A percentile compares a stretch with the other conserved stretches of the same genome.
phyloP scores from a whole-genome alignment of 768 basidiomycete species.

The Aureoboletus auriporus region DNA sequence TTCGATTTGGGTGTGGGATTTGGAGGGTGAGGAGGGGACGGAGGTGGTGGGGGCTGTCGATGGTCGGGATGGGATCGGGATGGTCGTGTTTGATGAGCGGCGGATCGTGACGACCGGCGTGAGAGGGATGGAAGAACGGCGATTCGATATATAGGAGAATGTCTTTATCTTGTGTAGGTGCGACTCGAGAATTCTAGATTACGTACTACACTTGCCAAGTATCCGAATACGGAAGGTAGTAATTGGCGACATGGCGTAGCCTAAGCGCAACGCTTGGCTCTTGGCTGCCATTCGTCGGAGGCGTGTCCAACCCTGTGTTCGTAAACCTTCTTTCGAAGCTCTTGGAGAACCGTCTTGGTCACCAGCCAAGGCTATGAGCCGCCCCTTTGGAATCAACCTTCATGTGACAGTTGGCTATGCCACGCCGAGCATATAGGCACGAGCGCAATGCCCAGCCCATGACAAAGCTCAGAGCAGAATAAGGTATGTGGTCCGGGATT shows the following conservation, averaged over 20 bases:
- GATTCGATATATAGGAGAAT: conserved; percentile 30
- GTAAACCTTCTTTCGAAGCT: conserved; percentile 1
- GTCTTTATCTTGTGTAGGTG: not conserved
- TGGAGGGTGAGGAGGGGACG: conserved; percentile 50
- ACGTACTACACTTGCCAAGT: too few relatives aligned
- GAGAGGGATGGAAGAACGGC: conserved; percentile 31
- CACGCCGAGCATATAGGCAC: not conserved
- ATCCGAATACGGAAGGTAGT: conserved; percentile 16
- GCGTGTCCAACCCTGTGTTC: not conserved
- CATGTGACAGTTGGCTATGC: too few relatives aligned
- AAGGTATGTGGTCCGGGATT: not conserved
- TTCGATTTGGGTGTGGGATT: conserved; percentile 83
- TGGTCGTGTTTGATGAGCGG: conserved; percentile 71
- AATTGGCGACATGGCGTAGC: not conserved
- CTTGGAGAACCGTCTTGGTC: not conserved
- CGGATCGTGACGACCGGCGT: conserved; percentile 52
- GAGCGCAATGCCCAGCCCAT: not conserved
- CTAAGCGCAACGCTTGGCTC: conserved; percentile 9
- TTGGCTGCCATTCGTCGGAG: conserved; percentile 7
- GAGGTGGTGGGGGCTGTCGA: conserved; percentile 32
- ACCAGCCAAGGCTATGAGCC: conserved; percentile 1
- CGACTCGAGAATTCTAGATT: too few relatives aligned
- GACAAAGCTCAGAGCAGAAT: not conserved
- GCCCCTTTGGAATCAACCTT: not conserved
- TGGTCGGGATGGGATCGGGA: conserved; percentile 37